Percentiles rank a stretch among this genome's conserved stretches.
Evolutionary conservation across 2,329 filamentous ascomycete genomes (phyloP).

Genomic region (Aureobasidium zeae): DNA sequence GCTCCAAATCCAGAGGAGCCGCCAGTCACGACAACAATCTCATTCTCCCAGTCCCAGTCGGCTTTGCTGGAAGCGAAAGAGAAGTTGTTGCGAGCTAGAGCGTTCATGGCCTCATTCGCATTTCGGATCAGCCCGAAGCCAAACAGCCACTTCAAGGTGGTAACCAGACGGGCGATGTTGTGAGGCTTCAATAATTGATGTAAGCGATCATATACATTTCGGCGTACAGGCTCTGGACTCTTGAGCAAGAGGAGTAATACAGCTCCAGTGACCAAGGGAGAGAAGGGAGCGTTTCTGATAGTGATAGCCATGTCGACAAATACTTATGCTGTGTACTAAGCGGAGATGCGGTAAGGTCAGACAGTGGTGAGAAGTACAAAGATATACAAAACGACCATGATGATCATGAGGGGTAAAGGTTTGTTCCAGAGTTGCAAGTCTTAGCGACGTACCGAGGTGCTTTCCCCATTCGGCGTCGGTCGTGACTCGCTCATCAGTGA

Average conservation of each 20-base stretch:
- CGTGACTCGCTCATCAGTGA: too few relatives aligned
- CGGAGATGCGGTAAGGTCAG: too few relatives aligned
- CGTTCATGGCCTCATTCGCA: conserved; percentile 24
- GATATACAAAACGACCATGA: too few relatives aligned
- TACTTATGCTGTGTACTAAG: too few relatives aligned
- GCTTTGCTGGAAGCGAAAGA: conserved; percentile 29
- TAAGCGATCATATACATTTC: conserved; percentile 24
- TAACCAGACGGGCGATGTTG: conserved; percentile 23
- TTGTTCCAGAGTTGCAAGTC: too few relatives aligned
- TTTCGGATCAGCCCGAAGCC: conserved; percentile 25
- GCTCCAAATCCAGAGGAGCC: conserved; percentile 32
- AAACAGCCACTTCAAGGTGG: conserved; percentile 25
- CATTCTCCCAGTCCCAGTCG: conserved; percentile 30
- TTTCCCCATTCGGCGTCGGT: too few relatives aligned
- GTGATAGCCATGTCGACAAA: conserved; percentile 25
- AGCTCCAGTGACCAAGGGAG: conserved; percentile 18
- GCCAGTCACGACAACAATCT: conserved; percentile 30
- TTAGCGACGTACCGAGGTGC: too few relatives aligned
- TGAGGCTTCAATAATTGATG: conserved; percentile 22
- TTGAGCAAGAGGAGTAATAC: conserved; percentile 21
- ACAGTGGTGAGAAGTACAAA: too few relatives aligned
- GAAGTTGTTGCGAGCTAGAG: conserved; percentile 30
- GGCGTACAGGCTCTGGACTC: conserved; percentile 24
- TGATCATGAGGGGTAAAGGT: too few relatives aligned
- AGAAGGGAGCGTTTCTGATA: conserved; percentile 17